phyloP scores from a whole-genome alignment of 108 stramenopile genomes.

The Cylindrotheca closterium region DNA sequence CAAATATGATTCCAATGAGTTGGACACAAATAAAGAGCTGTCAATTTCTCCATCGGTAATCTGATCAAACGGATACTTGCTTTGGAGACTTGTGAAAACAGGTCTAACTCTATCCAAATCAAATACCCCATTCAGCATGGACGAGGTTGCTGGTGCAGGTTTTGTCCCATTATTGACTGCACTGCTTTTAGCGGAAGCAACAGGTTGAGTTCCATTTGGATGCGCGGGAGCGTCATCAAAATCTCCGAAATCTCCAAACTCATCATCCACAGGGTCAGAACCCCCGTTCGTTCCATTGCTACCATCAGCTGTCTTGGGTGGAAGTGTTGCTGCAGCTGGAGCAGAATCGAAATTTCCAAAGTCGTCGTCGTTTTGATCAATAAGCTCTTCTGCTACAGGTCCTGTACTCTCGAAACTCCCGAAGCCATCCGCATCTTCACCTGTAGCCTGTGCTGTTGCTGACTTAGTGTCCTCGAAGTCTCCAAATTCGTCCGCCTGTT shows the following conservation, averaged over 20 bases:
- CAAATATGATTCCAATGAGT: too few species aligned
- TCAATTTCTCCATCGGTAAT: background rate
- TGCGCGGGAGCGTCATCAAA: background rate
- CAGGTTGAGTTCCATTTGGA: slow-evolving; percentile 5
- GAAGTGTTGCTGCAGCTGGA: background rate
- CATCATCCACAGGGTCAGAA: slow-evolving; percentile 14
- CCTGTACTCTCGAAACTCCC: slow-evolving; percentile 1
- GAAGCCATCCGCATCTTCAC: background rate
- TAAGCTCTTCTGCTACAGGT: background rate
- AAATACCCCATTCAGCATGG: background rate
- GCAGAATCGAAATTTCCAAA: slow-evolving; percentile 28
- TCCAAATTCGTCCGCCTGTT: slow-evolving; percentile 32
- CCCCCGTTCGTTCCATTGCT: background rate
- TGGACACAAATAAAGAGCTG: too few species aligned
- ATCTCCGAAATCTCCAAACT: slow-evolving; percentile 31
- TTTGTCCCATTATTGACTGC: background rate
- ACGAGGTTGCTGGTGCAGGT: background rate
- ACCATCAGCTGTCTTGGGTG: background rate
- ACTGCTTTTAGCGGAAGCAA: too few species aligned
- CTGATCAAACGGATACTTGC: slow-evolving; percentile 15
- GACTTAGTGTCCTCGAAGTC: slow-evolving; percentile 14
- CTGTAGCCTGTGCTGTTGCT: background rate
- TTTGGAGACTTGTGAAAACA: slow-evolving; percentile 16
- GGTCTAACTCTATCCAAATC: slow-evolving; percentile 5
- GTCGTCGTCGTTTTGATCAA: slow-evolving; percentile 17